Conservation (phyloP, 164 flowering plant genomes). For the Vitis riparia region DNA sequence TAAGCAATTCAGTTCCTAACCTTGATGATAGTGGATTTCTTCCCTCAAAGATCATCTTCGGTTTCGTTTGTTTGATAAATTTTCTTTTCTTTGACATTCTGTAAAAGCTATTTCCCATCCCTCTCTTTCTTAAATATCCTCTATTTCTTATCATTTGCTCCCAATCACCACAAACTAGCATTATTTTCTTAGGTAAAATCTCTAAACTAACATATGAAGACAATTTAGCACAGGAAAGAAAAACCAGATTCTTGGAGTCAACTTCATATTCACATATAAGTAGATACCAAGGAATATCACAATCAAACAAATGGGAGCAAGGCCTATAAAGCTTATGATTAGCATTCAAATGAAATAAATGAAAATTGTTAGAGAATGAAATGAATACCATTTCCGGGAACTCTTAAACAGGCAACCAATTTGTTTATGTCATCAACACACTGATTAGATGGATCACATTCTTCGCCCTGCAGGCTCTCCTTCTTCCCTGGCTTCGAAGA, state of each 20-base stretch:
- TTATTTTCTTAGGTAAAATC: too few species aligned
- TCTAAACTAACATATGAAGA: too few species aligned
- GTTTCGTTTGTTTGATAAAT: too few species aligned
- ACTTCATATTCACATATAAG: background rate
- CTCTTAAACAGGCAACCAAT: slow-evolving; percentile 67
- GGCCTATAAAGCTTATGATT: background rate
- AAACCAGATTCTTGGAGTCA: background rate
- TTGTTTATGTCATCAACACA: slow-evolving; percentile 48
- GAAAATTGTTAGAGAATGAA: background rate
- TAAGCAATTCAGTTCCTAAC: too few species aligned
- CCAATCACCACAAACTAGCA: too few species aligned
- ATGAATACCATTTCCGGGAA: slow-evolving; percentile 68
- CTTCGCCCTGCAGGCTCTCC: slow-evolving; percentile 41
- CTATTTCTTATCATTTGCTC: too few species aligned
- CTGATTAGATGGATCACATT: slow-evolving; percentile 57
- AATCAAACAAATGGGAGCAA: background rate
- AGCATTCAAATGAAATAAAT: background rate
- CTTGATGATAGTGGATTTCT: too few species aligned
- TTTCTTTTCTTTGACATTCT: too few species aligned
- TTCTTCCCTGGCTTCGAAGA: slow-evolving; percentile 20
- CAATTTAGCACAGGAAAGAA: too few species aligned
- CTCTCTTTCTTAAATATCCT: too few species aligned
- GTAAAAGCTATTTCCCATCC: too few species aligned
- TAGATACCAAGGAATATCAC: background rate
- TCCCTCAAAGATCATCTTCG: too few species aligned